A percentile compares a stretch with the other conserved stretches of the same genome.
Conservation (phyloP, 2,329 filamentous ascomycete species). For the Calonectria henricotiae region DNA sequence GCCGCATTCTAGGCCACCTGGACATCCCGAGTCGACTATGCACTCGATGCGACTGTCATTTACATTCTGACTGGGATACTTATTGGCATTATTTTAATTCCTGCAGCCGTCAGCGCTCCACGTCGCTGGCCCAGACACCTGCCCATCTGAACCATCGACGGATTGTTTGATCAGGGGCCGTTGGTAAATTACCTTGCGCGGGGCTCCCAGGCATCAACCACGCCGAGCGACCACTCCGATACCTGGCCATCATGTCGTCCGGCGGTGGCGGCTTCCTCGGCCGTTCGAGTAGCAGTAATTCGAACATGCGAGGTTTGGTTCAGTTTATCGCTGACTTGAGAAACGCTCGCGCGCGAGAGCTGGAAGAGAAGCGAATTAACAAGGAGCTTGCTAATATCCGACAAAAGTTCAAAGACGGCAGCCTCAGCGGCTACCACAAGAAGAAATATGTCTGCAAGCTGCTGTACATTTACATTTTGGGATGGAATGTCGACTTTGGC, state of each 20-base stretch:
- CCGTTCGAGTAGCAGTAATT: slow-evolving; percentile 76
- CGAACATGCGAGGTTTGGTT: slow-evolving; percentile 87
- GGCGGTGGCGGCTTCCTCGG: slow-evolving; percentile 75
- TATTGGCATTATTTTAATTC: slow-evolving; percentile 33
- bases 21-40: slow-evolving; percentile 54
- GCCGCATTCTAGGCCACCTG: slow-evolving; percentile 50
- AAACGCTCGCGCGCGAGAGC: slow-evolving; percentile 93
- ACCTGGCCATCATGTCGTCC: slow-evolving; percentile 67
- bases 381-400: slow-evolving; percentile 99
- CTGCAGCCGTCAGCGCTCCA: slow-evolving; percentile 33
- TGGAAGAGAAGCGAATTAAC: slow-evolving; percentile 99
- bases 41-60: slow-evolving; percentile 52
- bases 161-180: slow-evolving; percentile 49
- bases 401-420: slow-evolving; percentile 98
- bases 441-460: slow-evolving; percentile 99
- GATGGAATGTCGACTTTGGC: slow-evolving; percentile 99
- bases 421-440: slow-evolving; percentile 95
- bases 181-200: slow-evolving; percentile 44
- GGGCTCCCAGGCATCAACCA: slow-evolving; percentile 34
- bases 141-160: slow-evolving; percentile 36
- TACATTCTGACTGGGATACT: slow-evolving; percentile 49
- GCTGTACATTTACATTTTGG: slow-evolving; percentile 98
- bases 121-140: slow-evolving; percentile 31
- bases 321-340: slow-evolving; percentile 98
- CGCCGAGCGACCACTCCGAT: slow-evolving; percentile 23